Evolutionary conservation across 1,139 yeast species (phyloP).

Genomic region (Sugiyamaella castrensis): DNA sequence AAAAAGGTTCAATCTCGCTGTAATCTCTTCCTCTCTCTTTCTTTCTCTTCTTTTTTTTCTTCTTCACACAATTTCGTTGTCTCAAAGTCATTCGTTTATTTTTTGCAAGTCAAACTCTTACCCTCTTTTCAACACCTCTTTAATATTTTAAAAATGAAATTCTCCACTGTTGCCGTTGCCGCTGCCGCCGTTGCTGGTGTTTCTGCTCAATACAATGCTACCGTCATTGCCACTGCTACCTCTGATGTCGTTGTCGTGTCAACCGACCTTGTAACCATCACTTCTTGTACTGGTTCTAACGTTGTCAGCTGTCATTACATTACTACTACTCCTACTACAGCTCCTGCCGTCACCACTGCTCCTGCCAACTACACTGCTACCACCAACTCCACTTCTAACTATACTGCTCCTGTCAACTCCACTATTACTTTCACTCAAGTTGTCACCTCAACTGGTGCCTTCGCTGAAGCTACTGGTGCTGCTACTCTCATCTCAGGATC

Average conservation of each 20-base stretch:
- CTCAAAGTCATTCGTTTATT: constrained; percentile 11
- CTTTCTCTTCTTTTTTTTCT: constrained; percentile 4
- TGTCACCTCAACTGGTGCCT: constrained; percentile 23
- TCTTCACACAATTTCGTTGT: constrained; percentile 9
- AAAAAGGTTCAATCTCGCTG: no score
- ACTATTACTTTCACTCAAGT: constrained; percentile 22
- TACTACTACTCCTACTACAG: constrained; percentile 19
- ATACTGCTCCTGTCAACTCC: constrained; percentile 12
- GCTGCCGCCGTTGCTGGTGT: constrained; percentile 19
- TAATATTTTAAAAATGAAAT: constrained; percentile 16
- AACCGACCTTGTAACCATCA: constrained; percentile 23
- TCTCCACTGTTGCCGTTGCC: constrained; percentile 18
- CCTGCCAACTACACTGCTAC: constrained; percentile 20
- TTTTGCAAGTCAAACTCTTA: constrained; percentile 6
- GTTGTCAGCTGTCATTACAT: constrained; percentile 29
- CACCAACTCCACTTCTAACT: constrained; percentile 18
- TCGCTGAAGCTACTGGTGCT: constrained; percentile 15
- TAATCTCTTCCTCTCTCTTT: neutral
- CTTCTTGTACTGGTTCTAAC: constrained; percentile 28
- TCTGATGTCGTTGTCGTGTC: constrained; percentile 19
- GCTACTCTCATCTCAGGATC: constrained; percentile 14
- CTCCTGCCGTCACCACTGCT: constrained; percentile 17
- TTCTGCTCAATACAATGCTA: constrained; percentile 15
- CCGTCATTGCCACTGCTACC: constrained; percentile 17
- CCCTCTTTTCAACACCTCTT: neutral